A percentile compares a stretch with the other conserved stretches of the same genome.
phyloP scores from a whole-genome alignment of 768 basidiomycete genomes.

The Suillus weaverae region DNA sequence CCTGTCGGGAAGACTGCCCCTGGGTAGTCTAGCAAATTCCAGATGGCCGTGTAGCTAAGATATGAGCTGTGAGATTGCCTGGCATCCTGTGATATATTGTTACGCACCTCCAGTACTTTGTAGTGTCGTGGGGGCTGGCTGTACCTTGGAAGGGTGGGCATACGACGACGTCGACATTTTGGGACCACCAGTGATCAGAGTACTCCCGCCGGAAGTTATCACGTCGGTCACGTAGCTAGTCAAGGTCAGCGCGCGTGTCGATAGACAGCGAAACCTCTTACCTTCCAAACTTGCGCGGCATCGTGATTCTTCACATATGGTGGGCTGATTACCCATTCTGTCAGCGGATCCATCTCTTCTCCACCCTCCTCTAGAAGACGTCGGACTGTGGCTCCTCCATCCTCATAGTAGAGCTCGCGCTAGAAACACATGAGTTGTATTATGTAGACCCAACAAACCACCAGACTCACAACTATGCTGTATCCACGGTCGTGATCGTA shows the following conservation, averaged over 20 bases:
- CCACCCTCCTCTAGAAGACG: constrained; percentile 27
- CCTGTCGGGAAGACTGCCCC: constrained; percentile 46
- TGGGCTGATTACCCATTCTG: constrained; percentile 36
- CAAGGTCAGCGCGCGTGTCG: constrained; percentile 16
- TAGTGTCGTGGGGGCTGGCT: constrained; percentile 39
- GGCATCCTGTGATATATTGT: constrained; percentile 23
- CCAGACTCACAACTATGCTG: constrained; percentile 32
- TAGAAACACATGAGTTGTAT: constrained; percentile 10
- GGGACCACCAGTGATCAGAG: constrained; percentile 38
- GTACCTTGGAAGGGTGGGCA: constrained; percentile 36
- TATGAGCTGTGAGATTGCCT: constrained; percentile 36
- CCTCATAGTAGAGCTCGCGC: constrained; percentile 40
- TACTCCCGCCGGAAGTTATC: constrained; percentile 36
- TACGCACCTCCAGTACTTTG: constrained; percentile 34
- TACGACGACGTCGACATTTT: constrained; percentile 41
- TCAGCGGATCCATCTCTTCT: constrained; percentile 37
- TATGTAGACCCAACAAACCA: neutral
- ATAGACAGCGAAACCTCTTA: constrained; percentile 19
- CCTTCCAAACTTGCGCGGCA: constrained; percentile 31
- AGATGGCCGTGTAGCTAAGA: constrained; percentile 39
- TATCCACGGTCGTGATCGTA: constrained; percentile 35
- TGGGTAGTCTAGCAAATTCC: constrained; percentile 47
- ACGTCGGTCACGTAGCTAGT: constrained; percentile 30
- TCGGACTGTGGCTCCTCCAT: constrained; percentile 34
- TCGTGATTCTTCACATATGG: constrained; percentile 26